Evolutionary conservation across 2,329 filamentous ascomycete species (phyloP).

Genomic region (Nemania sp.): DNA sequence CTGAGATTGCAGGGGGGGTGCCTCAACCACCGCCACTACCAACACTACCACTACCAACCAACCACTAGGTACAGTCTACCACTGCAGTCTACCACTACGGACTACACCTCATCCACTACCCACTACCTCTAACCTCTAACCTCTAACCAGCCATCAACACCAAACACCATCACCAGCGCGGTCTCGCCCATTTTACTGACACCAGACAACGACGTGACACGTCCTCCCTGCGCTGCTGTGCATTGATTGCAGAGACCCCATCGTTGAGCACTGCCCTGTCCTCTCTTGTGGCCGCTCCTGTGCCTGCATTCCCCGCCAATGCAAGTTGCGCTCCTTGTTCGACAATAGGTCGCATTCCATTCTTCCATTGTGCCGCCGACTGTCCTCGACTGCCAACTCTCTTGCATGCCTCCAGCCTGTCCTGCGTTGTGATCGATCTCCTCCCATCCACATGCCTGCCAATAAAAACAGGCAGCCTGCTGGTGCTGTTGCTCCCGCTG

Average conservation of each 20-base stretch:
- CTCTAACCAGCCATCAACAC: background rate
- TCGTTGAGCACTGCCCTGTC: background rate
- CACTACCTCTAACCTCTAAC: background rate
- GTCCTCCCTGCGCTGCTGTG: background rate
- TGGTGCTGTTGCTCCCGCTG: slow-evolving; percentile 53
- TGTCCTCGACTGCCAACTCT: slow-evolving; percentile 1
- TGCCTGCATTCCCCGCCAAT: slow-evolving; percentile 27
- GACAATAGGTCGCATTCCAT: slow-evolving; percentile 26
- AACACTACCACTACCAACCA: background rate
- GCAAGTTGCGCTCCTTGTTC: slow-evolving; percentile 23
- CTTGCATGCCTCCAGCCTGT: slow-evolving; percentile 33
- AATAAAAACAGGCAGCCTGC: slow-evolving; percentile 58
- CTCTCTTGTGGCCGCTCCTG: slow-evolving; percentile 21
- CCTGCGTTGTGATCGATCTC: slow-evolving; percentile 29
- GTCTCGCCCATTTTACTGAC: background rate
- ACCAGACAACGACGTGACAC: background rate
- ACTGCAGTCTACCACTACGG: background rate
- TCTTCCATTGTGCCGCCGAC: slow-evolving; percentile 20
- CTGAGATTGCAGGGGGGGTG: slow-evolving; percentile 14
- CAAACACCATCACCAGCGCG: background rate
- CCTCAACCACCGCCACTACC: background rate
- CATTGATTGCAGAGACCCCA: background rate
- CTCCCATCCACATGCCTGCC: slow-evolving; percentile 49
- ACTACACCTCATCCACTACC: background rate
- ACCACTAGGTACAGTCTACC: background rate